These are phyloP conservation scores for Digitaria exilis DNA, from an alignment of 202 grass and related monocot species.

Conservation along the genomic window DNA sequence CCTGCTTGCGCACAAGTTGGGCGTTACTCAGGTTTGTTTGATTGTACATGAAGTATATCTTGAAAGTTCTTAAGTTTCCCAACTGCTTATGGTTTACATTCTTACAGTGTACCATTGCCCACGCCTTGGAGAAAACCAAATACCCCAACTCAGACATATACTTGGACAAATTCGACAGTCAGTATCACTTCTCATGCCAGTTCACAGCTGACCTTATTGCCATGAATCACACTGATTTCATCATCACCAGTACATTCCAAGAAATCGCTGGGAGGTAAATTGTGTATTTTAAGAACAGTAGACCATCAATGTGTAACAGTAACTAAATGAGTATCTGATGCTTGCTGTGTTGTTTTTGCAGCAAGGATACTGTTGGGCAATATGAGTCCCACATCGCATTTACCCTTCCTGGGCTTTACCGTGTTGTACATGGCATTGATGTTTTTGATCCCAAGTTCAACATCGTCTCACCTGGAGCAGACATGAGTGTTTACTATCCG, in stretches of 20 bases:
- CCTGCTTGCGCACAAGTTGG: conserved; percentile 82
- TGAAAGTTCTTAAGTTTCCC: background rate
- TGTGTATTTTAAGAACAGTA: background rate
- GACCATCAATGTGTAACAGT: background rate
- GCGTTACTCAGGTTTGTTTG: conserved; percentile 78
- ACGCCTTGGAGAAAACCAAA: conserved; percentile 97
- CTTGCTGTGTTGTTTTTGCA: conserved; percentile 37
- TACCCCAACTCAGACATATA: conserved; percentile 96
- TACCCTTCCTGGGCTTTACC: conserved; percentile 87
- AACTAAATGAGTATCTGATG: conserved; percentile 22
- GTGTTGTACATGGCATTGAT: conserved; percentile 92
- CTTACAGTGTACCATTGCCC: conserved; percentile 86
- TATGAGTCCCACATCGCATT: conserved; percentile 91
- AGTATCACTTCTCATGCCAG: conserved; percentile 96
- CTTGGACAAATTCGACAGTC: conserved; percentile 89
- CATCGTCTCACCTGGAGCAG: conserved; percentile 93
- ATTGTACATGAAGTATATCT: background rate
- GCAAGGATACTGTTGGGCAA: conserved; percentile 90
- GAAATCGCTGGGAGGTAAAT: conserved; percentile 91
- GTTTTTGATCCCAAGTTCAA: conserved; percentile 97
- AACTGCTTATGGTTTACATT: conserved; percentile 33
- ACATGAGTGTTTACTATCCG: conserved; percentile 85
- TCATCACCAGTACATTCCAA: conserved; percentile 96
- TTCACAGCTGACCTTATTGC: conserved; percentile 92
- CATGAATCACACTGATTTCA: conserved; percentile 97